Conservation (phyloP, 2,329 filamentous ascomycete species). For the Paraphoma chrysanthemicola region DNA sequence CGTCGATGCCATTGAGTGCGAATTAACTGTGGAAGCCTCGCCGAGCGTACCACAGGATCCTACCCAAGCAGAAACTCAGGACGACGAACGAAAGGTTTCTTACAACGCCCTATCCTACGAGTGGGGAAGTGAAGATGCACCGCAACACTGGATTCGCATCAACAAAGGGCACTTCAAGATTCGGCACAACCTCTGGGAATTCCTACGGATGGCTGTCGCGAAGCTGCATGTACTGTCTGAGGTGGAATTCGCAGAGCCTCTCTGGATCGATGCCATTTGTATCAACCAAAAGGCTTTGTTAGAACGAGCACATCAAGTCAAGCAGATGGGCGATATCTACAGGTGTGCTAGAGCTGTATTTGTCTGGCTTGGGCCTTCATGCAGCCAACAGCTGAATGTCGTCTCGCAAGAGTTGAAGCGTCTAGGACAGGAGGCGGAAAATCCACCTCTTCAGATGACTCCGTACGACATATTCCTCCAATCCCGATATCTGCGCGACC, state of each 20-base stretch:
- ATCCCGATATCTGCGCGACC: too few relatives aligned
- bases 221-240: not conserved
- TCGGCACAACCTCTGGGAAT: not conserved
- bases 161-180: not conserved
- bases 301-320: not conserved
- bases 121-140: not conserved
- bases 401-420: not conserved
- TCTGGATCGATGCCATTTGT: not conserved
- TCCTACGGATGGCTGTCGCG: not conserved
- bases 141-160: not conserved
- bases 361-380: not conserved
- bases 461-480: too few relatives aligned
- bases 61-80: too few relatives aligned
- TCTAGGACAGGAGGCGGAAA: not conserved
- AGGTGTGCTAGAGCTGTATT: not conserved
- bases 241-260: not conserved
- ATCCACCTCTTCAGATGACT: too few relatives aligned
- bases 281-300: not conserved
- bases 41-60: not conserved
- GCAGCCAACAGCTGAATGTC: not conserved
- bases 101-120: not conserved
- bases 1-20: not conserved
- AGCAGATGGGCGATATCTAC: not conserved
- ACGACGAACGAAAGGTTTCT: not conserved
- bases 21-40: not conserved